phyloP scores from a whole-genome alignment of 2,329 filamentous ascomycete species.

The Colletotrichum sansevieriae region DNA sequence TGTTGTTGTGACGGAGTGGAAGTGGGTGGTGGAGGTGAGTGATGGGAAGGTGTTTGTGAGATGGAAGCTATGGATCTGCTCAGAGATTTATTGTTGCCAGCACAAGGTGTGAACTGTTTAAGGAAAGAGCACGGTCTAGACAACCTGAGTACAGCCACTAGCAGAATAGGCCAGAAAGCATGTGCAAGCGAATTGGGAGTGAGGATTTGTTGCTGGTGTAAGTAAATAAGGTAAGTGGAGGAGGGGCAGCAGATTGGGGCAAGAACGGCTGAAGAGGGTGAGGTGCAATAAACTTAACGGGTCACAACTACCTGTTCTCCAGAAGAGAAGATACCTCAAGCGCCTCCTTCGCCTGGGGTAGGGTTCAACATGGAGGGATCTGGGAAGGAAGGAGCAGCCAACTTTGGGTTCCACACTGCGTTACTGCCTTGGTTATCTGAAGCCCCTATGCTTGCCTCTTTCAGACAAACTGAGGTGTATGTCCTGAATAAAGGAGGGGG shows the following conservation, averaged over 20 bases:
- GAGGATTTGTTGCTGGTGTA: background rate
- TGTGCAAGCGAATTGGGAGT: conserved; percentile 1
- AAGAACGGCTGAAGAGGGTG: background rate
- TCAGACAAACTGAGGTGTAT: conserved; percentile 15
- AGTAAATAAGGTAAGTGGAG: conserved; percentile 12
- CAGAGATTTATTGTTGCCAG: background rate
- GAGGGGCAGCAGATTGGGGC: background rate
- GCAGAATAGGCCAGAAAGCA: conserved; percentile 1
- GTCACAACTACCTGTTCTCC: background rate
- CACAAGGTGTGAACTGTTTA: background rate
- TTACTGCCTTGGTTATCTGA: conserved; percentile 16
- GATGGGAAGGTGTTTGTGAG: background rate
- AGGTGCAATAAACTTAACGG: background rate
- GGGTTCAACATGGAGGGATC: background rate
- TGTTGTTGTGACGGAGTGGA: conserved; percentile 2
- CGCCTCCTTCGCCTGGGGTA: background rate
- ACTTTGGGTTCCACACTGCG: background rate
- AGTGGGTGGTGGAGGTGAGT: background rate
- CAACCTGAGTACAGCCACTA: conserved; percentile 5
- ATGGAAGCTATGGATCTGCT: conserved; percentile 15
- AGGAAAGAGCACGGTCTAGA: conserved; percentile 7
- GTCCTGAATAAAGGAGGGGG: conserved; percentile 1
- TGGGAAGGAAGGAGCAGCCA: conserved; percentile 15
- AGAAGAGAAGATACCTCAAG: conserved; percentile 1
- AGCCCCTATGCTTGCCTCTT: conserved; percentile 7